A percentile compares a stretch with the other conserved stretches of the same genome.
Evolutionary conservation across 2,329 filamentous ascomycete genomes (phyloP).

Genomic region (Apiospora phragmitis): DNA sequence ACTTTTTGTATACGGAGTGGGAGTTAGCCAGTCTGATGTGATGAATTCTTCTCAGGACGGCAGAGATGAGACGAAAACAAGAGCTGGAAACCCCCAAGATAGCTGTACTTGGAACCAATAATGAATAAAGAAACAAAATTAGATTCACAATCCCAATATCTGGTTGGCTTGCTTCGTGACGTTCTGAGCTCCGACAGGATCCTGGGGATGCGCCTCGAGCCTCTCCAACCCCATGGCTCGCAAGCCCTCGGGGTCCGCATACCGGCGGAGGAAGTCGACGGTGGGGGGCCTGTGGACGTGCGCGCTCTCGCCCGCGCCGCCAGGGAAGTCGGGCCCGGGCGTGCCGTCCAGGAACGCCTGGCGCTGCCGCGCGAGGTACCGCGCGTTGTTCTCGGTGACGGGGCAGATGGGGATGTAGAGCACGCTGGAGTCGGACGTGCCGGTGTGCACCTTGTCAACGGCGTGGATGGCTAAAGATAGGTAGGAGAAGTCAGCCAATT

Average conservation of each 20-base stretch:
- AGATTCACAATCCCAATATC: conserved; percentile 40
- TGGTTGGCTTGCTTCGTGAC: conserved; percentile 43
- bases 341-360: conserved; percentile 69
- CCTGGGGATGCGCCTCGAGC: conserved; percentile 29
- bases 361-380: conserved; percentile 70
- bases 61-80: neutral
- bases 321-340: conserved; percentile 70
- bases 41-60: too few relatives aligned
- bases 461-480: conserved; percentile 67
- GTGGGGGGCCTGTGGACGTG: conserved; percentile 51
- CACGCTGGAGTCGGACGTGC: conserved; percentile 74
- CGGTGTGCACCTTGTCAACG: conserved; percentile 77
- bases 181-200: conserved; percentile 36
- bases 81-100: neutral
- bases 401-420: conserved; percentile 89
- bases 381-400: conserved; percentile 71
- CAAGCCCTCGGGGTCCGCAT: conserved; percentile 35
- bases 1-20: too few relatives aligned
- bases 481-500: conserved; percentile 10
- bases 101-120: neutral
- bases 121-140: neutral
- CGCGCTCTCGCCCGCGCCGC: conserved; percentile 65
- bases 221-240: conserved; percentile 47
- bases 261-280: conserved; percentile 36
- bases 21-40: too few relatives aligned